Base-by-base conservation (phyloP, 2,329 filamentous ascomycete species). In the Didymella pinodella region DNA sequence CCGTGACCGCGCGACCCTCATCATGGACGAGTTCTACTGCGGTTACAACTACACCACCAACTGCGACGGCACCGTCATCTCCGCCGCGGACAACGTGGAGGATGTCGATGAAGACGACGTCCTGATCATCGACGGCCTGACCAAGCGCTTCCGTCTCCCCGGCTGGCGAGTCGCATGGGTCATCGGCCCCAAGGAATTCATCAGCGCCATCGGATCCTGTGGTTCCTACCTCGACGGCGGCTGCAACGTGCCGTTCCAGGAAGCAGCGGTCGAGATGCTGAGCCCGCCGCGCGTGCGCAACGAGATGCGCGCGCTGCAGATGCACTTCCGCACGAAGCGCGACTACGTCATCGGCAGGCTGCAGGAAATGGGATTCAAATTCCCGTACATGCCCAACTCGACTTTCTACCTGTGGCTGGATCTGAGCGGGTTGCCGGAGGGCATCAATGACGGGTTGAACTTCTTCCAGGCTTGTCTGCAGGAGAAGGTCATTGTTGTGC, bases 131-230 rank as follows among this genome's bases (percentile, higher is more conserved):
- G 94, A 98, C 75, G 94, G 94, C 48, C 85, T 98, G 26, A 98
- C 94, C 69, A 98, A 98, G 85, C 90, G 94, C 62, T 98, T 98
- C 86, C 89, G 94, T 67, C 88, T 98, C 31, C 94, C 94, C 1
- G 94, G 94, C 62, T 98, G 94, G 93, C 90, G 94, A 75, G 93
- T 98, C 43, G 93, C 94, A 7, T 98, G 94, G 94, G 93, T 98
- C 67, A 78, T 98, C 54, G 94, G 94, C 1, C 94, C 94, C 65
- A 97, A 97, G 83, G 93, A 97, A 71, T 98, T 97, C 79, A 92
- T 97, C 81, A 89, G 91, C 77, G 93, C 94, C 29, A 93, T 97
- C 65, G 92, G 92, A 56, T 93, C 90, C 38, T 97, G 93, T 74
- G 94, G 94, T 59, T 94, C 90, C 38, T 97, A 97, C 81, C 88